phyloP scores from a whole-genome alignment of 495 filamentous ascomycete genomes.

The Annulohypoxylon maeteangense region DNA sequence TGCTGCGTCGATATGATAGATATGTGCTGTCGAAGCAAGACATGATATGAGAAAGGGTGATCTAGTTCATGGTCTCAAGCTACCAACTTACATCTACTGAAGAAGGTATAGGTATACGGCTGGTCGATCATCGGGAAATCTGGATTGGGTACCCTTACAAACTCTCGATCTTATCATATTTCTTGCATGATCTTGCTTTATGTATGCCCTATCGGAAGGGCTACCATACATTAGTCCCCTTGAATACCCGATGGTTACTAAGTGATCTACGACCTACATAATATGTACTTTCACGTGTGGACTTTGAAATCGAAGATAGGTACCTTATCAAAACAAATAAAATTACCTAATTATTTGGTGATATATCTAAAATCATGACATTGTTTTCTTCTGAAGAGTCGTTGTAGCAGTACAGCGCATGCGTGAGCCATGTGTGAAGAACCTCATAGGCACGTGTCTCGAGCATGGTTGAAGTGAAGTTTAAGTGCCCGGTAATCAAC shows the following conservation, averaged over 20 bases:
- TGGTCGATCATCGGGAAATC: neutral
- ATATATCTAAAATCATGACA: neutral
- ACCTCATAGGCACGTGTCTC: neutral
- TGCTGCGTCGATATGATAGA: neutral
- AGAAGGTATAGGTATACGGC: neutral
- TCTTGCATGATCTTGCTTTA: neutral
- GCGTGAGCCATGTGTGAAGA: conserved; percentile 1
- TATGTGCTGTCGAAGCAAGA: neutral
- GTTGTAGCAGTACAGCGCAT: neutral
- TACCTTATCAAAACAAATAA: neutral
- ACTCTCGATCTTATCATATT: neutral
- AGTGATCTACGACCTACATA: neutral
- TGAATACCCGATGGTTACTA: neutral
- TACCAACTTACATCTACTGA: neutral
- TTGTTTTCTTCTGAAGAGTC: neutral
- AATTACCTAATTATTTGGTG: neutral
- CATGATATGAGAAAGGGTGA: neutral
- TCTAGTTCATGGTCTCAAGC: neutral
- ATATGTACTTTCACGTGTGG: neutral
- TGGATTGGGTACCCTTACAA: neutral
- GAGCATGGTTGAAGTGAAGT: neutral
- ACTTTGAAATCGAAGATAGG: too few relatives aligned
- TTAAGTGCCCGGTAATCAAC: neutral
- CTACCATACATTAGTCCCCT: neutral
- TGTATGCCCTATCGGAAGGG: neutral